Evolutionary conservation across 2,329 filamentous ascomycete genomes (phyloP), one percentile per base, ranked within the genome.

Genomic region (Trichoderma sp.): DNA sequence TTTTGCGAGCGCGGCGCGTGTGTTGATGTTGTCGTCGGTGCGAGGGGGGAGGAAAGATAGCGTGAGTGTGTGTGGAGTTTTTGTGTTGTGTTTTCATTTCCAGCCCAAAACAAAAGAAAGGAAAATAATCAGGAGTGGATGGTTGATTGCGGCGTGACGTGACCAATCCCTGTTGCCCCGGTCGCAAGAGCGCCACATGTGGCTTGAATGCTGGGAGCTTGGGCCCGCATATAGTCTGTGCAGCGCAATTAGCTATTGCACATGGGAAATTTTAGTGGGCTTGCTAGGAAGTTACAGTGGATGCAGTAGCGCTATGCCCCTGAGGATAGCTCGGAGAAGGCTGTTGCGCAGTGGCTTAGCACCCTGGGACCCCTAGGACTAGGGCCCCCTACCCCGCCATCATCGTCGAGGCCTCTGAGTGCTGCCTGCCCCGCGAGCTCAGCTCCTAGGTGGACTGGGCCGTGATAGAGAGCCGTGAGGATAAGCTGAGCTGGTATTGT

Each of bases 371-470:
- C 60, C 31, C 47, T 55, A 21, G 68, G 68, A 24, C 57, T 61
- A 58, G 71, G 52, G 85, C 85, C 73, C 72, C 79, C 14, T 53
- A 68, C 65, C 65, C 65, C 65, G 65, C 65, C 65, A 68, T 68
- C 33, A 47, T 33, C 40, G 40, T 43, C 19, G 65, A 60, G 40
- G 57, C 49, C 35, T 14, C 52, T 60, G 57, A 31, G 65, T 49
- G 65, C 47, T 60, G 64, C 65, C 47, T 60, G 64, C 65, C 65
- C 65, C 65, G 57, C 65, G 57, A 40, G 62, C 13, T 47, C 29
- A 24, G 29, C 43, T 61, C 40, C 24, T 19, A 60, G 40, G 40
- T 49, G 11, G 5, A 49, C 21, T 49, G 19, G 52, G 14, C 24
- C 27, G 24, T 55, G 16, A 16, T 55, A 8, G n/a, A 43, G 24